Conservation (phyloP, 805 yeast genomes). For the Isabelozyma heimii region DNA sequence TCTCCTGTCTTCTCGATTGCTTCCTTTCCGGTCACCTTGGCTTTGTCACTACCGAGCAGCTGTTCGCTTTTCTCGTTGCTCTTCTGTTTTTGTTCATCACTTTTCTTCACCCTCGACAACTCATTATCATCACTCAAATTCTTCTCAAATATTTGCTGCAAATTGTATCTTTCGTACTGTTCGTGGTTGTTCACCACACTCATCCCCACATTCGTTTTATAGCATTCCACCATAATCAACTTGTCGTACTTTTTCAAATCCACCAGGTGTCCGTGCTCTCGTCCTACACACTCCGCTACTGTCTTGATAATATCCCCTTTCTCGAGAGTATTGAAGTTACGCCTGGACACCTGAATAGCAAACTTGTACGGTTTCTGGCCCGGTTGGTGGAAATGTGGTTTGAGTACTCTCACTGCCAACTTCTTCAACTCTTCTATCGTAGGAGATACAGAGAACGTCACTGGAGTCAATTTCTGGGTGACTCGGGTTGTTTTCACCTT, state of each 20-base stretch:
- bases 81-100: too few relatives aligned
- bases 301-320: slow-evolving; percentile 71
- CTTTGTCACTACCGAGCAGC: neutral
- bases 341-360: slow-evolving; percentile 75
- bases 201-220: slow-evolving; percentile 85
- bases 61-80: slow-evolving; percentile 7
- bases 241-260: slow-evolving; percentile 79
- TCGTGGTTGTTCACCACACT: slow-evolving; percentile 72
- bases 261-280: slow-evolving; percentile 68
- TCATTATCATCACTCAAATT: slow-evolving; percentile 5
- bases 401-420: slow-evolving; percentile 57
- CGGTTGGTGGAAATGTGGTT: slow-evolving; percentile 59
- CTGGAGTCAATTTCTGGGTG: slow-evolving; percentile 78
- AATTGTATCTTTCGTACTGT: slow-evolving; percentile 63
- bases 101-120: slow-evolving; percentile 2
- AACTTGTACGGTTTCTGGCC: slow-evolving; percentile 48
- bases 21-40: too few relatives aligned
- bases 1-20: too few relatives aligned
- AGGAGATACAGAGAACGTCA: slow-evolving; percentile 72
- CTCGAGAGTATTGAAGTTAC: slow-evolving; percentile 74
- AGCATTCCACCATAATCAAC: slow-evolving; percentile 81
- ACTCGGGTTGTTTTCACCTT: slow-evolving; percentile 62
- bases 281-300: slow-evolving; percentile 71
- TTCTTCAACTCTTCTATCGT: slow-evolving; percentile 63
- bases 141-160: slow-evolving; percentile 74